phyloP scores from a whole-genome alignment of 148 eudicot species.

The Talinum fruticosum region DNA sequence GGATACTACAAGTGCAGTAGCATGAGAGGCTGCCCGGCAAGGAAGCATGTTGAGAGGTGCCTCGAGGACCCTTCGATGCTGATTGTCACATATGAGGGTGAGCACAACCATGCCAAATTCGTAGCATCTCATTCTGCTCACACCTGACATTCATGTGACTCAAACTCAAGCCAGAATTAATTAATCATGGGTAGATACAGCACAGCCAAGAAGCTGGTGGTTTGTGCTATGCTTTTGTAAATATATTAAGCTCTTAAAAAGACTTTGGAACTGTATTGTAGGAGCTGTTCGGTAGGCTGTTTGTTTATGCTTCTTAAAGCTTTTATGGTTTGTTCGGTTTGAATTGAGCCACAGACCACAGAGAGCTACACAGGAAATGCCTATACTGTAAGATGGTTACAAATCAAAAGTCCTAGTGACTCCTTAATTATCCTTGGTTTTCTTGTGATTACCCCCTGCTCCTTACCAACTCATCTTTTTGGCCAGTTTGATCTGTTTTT shows the following conservation, averaged over 20 bases:
- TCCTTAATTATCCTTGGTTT: neutral
- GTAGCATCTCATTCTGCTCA: slow-evolving; percentile 38
- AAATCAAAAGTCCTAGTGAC: slow-evolving; percentile 1
- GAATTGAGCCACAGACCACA: slow-evolving; percentile 16
- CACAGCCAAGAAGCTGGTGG: slow-evolving; percentile 15
- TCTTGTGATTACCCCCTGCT: neutral
- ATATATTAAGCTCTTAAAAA: slow-evolving; percentile 16
- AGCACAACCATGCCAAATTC: slow-evolving; percentile 49
- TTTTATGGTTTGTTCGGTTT: slow-evolving; percentile 16
- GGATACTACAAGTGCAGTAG: slow-evolving; percentile 70
- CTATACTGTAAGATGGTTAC: slow-evolving; percentile 18
- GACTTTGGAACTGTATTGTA: slow-evolving; percentile 7
- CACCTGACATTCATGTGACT: slow-evolving; percentile 24
- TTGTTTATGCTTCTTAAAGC: slow-evolving; percentile 1
- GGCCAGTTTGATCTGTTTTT: neutral
- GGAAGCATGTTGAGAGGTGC: slow-evolving; percentile 64
- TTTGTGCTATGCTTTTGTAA: slow-evolving; percentile 19
- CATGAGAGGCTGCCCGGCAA: slow-evolving; percentile 64
- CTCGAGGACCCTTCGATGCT: slow-evolving; percentile 54
- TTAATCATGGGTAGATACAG: slow-evolving; percentile 22
- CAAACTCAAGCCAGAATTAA: neutral
- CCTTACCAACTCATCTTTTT: neutral
- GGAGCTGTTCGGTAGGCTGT: slow-evolving; percentile 12
- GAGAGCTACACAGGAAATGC: slow-evolving; percentile 20
- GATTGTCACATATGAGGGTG: slow-evolving; percentile 55